phyloP scores from a whole-genome alignment of 306 rosid genomes.

The Lathyrus oleraceus region DNA sequence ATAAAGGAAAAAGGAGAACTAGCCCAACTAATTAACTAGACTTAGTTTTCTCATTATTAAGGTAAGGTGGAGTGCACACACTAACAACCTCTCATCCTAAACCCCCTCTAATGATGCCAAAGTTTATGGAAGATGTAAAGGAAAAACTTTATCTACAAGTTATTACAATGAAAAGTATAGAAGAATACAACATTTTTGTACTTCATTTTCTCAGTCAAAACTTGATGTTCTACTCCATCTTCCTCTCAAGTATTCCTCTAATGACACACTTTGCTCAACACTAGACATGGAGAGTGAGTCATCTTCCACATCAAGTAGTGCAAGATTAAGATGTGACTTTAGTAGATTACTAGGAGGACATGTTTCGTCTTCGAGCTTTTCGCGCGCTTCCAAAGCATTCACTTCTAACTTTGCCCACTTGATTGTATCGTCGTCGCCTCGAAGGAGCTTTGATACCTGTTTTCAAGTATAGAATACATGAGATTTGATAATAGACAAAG shows the following conservation, averaged over 20 bases:
- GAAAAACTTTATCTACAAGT: slow-evolving; percentile 50
- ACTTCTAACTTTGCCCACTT: slow-evolving; percentile 85
- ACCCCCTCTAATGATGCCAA: slow-evolving; percentile 51
- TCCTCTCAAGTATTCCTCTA: slow-evolving; percentile 85
- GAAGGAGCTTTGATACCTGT: slow-evolving; percentile 82
- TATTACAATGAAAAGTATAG: slow-evolving; percentile 36
- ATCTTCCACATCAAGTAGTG: slow-evolving; percentile 90
- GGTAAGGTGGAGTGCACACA: slow-evolving; percentile 92
- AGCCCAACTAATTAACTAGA: slow-evolving; percentile 32
- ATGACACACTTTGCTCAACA: slow-evolving; percentile 68
- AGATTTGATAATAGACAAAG: slow-evolving; percentile 5
- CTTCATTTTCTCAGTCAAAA: slow-evolving; percentile 65
- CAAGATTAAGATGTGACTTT: slow-evolving; percentile 80
- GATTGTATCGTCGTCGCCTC: slow-evolving; percentile 66
- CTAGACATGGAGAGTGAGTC: slow-evolving; percentile 90
- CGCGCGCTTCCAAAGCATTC: slow-evolving; percentile 46
- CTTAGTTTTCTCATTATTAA: slow-evolving; percentile 37
- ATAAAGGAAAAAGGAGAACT: slow-evolving; percentile 17
- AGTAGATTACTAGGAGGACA: slow-evolving; percentile 67
- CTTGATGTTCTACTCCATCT: slow-evolving; percentile 94
- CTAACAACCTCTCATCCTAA: slow-evolving; percentile 94
- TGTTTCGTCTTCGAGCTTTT: slow-evolving; percentile 56
- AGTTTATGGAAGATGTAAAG: slow-evolving; percentile 28
- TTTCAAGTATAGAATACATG: slow-evolving; percentile 30
- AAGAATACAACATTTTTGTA: slow-evolving; percentile 22